Percentiles rank a stretch among this genome's conserved stretches.
phyloP scores from a whole-genome alignment of 2,329 filamentous ascomycete genomes.

The Trichoderma gracile region DNA sequence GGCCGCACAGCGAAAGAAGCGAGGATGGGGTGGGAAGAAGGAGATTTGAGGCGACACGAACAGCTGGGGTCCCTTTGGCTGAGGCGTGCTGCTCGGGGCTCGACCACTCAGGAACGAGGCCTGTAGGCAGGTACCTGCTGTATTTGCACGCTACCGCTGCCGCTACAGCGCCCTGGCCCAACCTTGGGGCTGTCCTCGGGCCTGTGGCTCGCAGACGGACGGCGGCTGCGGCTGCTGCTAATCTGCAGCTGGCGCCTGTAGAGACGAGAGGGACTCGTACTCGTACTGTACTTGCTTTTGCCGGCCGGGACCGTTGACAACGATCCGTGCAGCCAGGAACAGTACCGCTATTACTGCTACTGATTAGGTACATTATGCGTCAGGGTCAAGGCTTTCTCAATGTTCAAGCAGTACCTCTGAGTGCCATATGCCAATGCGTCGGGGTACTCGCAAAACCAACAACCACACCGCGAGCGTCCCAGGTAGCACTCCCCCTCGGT shows the following conservation, averaged over 20 bases:
- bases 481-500: not conserved
- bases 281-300: no score
- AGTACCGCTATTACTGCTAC: not conserved
- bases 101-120: constrained; percentile 14
- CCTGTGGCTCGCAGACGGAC: no score
- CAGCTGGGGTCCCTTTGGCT: constrained; percentile 13
- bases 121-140: not conserved
- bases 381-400: constrained; percentile 11
- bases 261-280: no score
- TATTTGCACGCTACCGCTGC: not conserved
- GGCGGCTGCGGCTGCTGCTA: no score
- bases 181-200: no score
- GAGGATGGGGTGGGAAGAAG: constrained; percentile 22
- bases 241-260: no score
- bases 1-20: constrained; percentile 19
- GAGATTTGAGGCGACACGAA: constrained; percentile 25
- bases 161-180: not conserved
- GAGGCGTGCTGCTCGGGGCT: not conserved
- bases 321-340: not conserved
- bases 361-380: constrained; percentile 16
- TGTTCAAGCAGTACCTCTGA: not conserved
- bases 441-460: not conserved
- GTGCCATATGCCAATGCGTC: not conserved
- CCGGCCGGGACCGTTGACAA: no score
- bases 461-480: not conserved